phyloP scores from a whole-genome alignment of 768 basidiomycete species.

The Leccinum subtestaceum region DNA sequence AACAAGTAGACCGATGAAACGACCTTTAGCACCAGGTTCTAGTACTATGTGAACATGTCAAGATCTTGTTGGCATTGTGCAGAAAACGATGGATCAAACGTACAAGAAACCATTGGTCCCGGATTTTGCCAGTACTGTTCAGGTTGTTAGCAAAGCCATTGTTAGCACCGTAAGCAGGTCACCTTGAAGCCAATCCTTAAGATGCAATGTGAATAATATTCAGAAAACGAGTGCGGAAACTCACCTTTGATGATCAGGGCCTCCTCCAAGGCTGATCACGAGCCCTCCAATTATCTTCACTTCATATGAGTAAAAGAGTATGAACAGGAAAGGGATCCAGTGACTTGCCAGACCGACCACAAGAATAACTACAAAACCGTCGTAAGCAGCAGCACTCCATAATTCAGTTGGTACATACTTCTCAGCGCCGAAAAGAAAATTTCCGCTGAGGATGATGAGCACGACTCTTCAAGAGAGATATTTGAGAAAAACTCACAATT shows the following conservation, averaged over 20 bases:
- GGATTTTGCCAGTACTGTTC: conserved; percentile 24
- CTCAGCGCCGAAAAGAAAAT: conserved; percentile 22
- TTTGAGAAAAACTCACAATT: conserved; percentile 14
- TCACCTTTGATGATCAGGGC: conserved; percentile 45
- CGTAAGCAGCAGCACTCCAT: background rate
- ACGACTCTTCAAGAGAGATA: background rate
- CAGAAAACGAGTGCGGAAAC: conserved; percentile 33
- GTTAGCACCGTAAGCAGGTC: background rate
- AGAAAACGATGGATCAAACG: background rate
- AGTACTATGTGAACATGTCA: conserved; percentile 4
- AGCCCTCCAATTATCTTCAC: conserved; percentile 40
- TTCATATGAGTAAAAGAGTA: background rate
- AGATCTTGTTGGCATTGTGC: background rate
- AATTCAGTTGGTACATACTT: conserved; percentile 11
- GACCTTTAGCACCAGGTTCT: conserved; percentile 21
- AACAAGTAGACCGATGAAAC: conserved; percentile 23
- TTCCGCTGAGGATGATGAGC: conserved; percentile 20
- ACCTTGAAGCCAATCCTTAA: conserved; percentile 21
- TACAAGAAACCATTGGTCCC: conserved; percentile 25
- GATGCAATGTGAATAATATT: conserved; percentile 1
- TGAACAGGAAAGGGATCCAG: background rate
- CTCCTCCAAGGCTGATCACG: conserved; percentile 58
- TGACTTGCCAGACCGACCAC: conserved; percentile 33
- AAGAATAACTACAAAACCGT: conserved; percentile 31
- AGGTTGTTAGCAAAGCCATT: background rate